A percentile compares a stretch with the other conserved stretches of the same genome.
phyloP scores from a whole-genome alignment of 208 protist genomes.

The Angomonas deanei region DNA sequence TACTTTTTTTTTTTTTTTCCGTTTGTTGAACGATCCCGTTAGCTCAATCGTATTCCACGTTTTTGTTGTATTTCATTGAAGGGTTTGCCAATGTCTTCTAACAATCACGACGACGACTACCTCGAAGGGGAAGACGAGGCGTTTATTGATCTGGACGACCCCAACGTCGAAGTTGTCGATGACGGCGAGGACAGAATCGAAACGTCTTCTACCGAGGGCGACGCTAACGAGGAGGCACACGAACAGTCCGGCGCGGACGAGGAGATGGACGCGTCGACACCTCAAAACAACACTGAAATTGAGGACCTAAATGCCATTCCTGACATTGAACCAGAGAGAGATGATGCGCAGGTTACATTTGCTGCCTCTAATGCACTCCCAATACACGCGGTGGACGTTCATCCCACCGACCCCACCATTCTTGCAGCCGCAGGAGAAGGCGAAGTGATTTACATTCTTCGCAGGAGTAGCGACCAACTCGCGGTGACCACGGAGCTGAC shows the following conservation, averaged over 20 bases:
- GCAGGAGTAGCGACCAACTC: neutral
- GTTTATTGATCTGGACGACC: conserved; percentile 84
- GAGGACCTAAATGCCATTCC: conserved; percentile 76
- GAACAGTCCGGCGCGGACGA: conserved; percentile 12
- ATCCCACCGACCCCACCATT: conserved; percentile 32
- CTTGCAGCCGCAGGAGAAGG: conserved; percentile 68
- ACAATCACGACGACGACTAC: conserved; percentile 6
- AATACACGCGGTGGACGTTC: conserved; percentile 49
- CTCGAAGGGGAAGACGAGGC: conserved; percentile 61
- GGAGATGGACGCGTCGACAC: conserved; percentile 9
- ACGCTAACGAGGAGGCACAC: conserved; percentile 10
- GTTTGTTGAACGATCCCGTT: neutral
- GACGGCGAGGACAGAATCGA: conserved; percentile 16
- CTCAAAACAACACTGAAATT: conserved; percentile 27
- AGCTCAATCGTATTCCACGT: neutral
- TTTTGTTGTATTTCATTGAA: neutral
- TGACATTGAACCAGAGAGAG: conserved; percentile 69
- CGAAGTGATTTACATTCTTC: conserved; percentile 71
- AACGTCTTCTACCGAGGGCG: neutral
- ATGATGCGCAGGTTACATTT: conserved; percentile 70
- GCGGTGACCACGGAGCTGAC: conserved; percentile 22
- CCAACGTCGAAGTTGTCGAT: conserved; percentile 63
- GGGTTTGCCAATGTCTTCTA: conserved; percentile 5
- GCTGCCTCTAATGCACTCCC: conserved; percentile 37
- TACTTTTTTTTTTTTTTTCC: conserved; percentile 6